Base-by-base conservation (phyloP, 352 stramenopile species). In the Phytophthora cryptogea region DNA sequence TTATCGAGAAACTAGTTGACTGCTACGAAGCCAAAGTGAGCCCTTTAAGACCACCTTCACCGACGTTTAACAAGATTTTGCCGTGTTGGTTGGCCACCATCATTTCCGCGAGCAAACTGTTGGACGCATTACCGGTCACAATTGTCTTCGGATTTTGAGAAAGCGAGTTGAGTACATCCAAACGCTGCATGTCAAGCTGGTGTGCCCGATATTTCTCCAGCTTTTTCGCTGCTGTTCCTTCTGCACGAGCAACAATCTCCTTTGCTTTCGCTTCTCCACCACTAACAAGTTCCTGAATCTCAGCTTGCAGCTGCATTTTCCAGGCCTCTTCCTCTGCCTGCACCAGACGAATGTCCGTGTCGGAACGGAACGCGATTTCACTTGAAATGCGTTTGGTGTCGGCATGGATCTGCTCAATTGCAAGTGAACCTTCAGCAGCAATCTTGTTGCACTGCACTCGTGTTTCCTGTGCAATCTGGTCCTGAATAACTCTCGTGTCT, bases 101-200 rank as follows among this genome's bases (percentile, higher is more conserved):
- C 50, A 78, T 65, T 37, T 78, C 70, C 10, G 70, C 61, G 10
- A 78, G 33, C 20, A 78, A 23, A 47, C 68, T 78, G 54, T 78
- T 76, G 46, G 63, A 75, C 4, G 49, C 36, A 28, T 74, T 74
- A 11, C 70, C 70, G 20, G 63, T 70, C 17, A 79, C 62, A 9
- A 79, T 63, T 2, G 59, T 52, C 43, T 76, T 55, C 20, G 59
- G 43, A 40, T 79, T 79, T 41, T 60, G 26, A 0, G 70, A 55
- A 13, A 79, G 46, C n/a, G 70, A 59, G 0, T 27, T 43, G 46
- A 70, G 61, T 27, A 79, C 14, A 14, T 79, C 58, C 5, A 79
- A 61, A 5, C 63, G 66, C 53, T 76, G 63, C 66, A 79, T 79
- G 6, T 76, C 48, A 0, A 79, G 46, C 27, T 56, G 17, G 28